Percentiles rank a stretch among this genome's conserved stretches.
phyloP scores from a whole-genome alignment of 106 monocot species.

The Dendrobium chrysotoxum region DNA sequence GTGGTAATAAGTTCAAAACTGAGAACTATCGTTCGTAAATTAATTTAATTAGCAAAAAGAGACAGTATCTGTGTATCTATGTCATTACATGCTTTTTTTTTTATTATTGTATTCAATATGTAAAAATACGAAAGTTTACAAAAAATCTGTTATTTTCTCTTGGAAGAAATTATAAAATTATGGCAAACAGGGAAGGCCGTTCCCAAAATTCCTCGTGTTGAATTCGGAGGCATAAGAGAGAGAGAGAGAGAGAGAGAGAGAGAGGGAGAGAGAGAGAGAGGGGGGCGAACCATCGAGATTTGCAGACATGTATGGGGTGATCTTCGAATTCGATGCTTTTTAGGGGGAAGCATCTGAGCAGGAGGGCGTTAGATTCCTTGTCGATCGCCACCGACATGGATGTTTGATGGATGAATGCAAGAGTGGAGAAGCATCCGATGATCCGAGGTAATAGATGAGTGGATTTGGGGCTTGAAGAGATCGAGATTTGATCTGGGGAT shows the following conservation, averaged over 20 bases:
- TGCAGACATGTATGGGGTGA: background rate
- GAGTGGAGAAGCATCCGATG: conserved; percentile 5
- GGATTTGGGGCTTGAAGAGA: background rate
- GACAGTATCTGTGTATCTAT: background rate
- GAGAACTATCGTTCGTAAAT: no score
- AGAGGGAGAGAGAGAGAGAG: background rate
- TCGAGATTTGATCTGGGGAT: conserved; percentile 1
- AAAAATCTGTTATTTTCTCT: background rate
- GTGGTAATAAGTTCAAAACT: no score
- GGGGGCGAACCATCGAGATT: background rate
- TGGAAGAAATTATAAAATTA: background rate
- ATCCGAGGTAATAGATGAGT: background rate
- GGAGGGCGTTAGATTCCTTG: conserved; percentile 5
- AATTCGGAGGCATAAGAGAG: background rate
- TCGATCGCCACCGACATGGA: background rate
- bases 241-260: conserved; percentile 5
- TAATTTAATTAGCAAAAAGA: background rate
- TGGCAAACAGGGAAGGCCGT: background rate
- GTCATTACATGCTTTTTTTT: background rate
- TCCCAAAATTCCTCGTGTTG: conserved; percentile 8
- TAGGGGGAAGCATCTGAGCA: conserved; percentile 2
- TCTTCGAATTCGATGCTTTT: conserved; percentile 6
- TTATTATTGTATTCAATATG: background rate
- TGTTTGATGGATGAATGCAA: conserved; percentile 7
- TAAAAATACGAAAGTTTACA: background rate